Base-by-base conservation (phyloP, 805 yeast genomes). In the Candida patagonica region DNA sequence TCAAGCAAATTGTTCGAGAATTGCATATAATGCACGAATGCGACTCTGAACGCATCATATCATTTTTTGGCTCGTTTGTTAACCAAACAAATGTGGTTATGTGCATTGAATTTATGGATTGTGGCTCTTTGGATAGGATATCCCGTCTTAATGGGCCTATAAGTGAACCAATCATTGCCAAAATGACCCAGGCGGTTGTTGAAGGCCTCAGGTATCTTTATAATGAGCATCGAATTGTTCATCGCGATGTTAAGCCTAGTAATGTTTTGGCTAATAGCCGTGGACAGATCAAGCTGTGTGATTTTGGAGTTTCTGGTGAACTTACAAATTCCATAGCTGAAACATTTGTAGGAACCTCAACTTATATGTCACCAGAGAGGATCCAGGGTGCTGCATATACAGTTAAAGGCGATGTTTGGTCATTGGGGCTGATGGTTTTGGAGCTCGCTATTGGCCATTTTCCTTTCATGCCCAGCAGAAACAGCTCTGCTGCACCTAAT, bases 401-500 rank as follows among this genome's bases (percentile, higher is more conserved):
- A 6, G 80, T 88, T n/a, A 87, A 88, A 50, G 89, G 95, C 27
- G 99, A 92, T 59, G 89, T 92, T 9, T 92, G 99, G 99, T 86
- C 96, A 0, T 64, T 88, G 49, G 99, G 98, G 1, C 66, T 92
- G 33, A 82, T 88, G 79, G 67, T 92, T 30, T 76, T 85, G 37
- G 97, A 92, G 59, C 66, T 92, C 38, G 89, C 95, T 1, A 75
- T 83, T 2, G 97, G 97, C 0, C 69, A 68, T 40, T 80, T 81
- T 50, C 92, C 96, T 2, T 78, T 88, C 67, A 3, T 4, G 8
- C 12, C 23, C 10, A 49, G 40, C 24, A 41, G 45, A 21, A 47
- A 44, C 25, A 41, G 31, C n/a, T 46, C 54, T 6, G 55, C 52
- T 21, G 24, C 26, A 26, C 23, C 23, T 1, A 46, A 49, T 6